Evolutionary conservation across 768 basidiomycete genomes (phyloP), one percentile per base, ranked within the genome.

Genomic region (Auricularia cornea): DNA sequence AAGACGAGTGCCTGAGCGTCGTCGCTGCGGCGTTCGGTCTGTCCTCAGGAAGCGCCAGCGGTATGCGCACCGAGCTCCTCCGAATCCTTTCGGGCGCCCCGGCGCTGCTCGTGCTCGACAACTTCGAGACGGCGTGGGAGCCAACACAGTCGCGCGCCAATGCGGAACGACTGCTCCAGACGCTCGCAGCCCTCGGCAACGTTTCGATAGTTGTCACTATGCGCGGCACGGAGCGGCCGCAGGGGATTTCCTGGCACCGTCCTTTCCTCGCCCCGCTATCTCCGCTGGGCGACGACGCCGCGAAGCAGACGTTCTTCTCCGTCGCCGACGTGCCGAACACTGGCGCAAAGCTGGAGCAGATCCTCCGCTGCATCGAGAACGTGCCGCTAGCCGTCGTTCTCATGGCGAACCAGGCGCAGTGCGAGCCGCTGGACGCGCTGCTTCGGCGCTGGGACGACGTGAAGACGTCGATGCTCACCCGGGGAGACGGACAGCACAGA

Each of bases 401-500:
- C 20, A 48, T 48, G 44, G 44, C 44, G 20, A 48, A 23, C 20
- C 44, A 20, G 20, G 44, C 44, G 44, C 44, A 48, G 44, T 48
- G 6, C 44, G 44, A 48, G 44, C 11, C 44, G 14, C 16, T 48
- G 20, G 44, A 12, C 1, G 20, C 44, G 1, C 44, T 48, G 12
- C 44, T 48, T 18, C 12, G 20, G 6, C 44, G 44, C 1, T 48
- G 44, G 44, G 12, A 48, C 16, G 44, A 48, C 20, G 20, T 23
- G 44, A 18, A 23, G 8, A 48, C 44, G 6, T 11, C 44, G 16
- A 48, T 48, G 44, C 44, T 48, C 61, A 65, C 30, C 20, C 66
- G 35, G 63, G 61, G 38, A 35, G 59, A 54, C 64, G 67, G 23
- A 67, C 73, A 11, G 68, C 73, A 38, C 10, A 8, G 35, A 10